Percentiles rank a stretch among this genome's conserved stretches.
Evolutionary conservation across 371 early-diverging fungal genomes (phyloP).

Genomic region (Mortierella sp.): DNA sequence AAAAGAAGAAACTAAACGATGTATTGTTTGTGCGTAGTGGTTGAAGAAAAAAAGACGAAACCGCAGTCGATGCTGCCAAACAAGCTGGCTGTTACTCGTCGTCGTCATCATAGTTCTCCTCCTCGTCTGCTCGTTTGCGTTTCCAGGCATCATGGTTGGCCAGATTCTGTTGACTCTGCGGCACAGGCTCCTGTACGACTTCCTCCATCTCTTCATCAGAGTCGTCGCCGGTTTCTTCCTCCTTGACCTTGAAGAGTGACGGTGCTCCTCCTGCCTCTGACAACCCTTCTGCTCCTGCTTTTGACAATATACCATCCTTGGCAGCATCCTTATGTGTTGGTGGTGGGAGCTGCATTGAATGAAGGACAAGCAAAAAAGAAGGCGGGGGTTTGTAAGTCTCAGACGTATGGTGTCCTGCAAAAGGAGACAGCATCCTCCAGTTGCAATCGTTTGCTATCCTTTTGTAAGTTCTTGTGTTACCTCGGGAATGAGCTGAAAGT

Average conservation of each 20-base stretch:
- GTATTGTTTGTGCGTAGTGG: too few species aligned
- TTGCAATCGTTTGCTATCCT: background rate
- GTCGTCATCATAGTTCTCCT: constrained; percentile 50
- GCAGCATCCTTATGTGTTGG: constrained; percentile 8
- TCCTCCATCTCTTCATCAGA: constrained; percentile 51
- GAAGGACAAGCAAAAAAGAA: background rate
- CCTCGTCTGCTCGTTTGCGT: constrained; percentile 53
- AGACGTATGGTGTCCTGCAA: too few species aligned
- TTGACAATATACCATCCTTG: constrained; percentile 13
- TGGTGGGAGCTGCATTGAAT: constrained; percentile 40
- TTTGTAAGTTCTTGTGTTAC: constrained; percentile 49
- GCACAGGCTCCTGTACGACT: constrained; percentile 19
- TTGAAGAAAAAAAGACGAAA: background rate
- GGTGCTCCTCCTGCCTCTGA: constrained; percentile 19
- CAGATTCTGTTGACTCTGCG: constrained; percentile 50
- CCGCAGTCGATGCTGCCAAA: background rate
- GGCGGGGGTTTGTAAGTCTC: too few species aligned
- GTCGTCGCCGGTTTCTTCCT: constrained; percentile 30
- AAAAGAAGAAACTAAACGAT: background rate
- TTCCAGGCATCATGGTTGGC: constrained; percentile 55
- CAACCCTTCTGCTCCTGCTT: background rate
- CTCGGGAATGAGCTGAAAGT: constrained; percentile 92
- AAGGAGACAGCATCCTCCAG: background rate
- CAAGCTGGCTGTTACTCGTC: background rate
- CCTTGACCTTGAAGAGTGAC: constrained; percentile 52